Conservation (phyloP, 306 rosid species). For the Oemleria cerasiformis region DNA sequence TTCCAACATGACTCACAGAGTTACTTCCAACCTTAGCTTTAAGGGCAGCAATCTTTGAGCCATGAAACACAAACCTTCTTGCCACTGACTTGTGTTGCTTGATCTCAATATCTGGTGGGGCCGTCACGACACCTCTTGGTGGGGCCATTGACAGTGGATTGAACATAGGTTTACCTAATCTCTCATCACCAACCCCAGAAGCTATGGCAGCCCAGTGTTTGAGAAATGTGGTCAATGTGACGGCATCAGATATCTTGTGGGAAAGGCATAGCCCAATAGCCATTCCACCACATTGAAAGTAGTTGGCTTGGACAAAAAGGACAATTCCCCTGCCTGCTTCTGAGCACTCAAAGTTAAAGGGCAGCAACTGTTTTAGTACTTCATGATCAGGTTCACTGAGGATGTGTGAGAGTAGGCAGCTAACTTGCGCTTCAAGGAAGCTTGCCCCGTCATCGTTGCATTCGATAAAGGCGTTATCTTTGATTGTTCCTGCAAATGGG, state of each 20-base stretch:
- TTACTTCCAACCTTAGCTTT: slow-evolving; percentile 3
- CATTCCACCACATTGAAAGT: slow-evolving; percentile 41
- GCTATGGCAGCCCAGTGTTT: slow-evolving; percentile 24
- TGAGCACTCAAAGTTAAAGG: neutral
- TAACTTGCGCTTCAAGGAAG: slow-evolving; percentile 29
- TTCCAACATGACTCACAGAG: slow-evolving; percentile 3
- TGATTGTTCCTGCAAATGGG: slow-evolving; percentile 43
- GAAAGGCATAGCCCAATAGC: slow-evolving; percentile 24
- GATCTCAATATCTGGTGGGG: neutral
- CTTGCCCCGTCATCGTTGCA: slow-evolving; percentile 33
- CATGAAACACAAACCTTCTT: slow-evolving; percentile 32
- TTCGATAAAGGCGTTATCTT: slow-evolving; percentile 15
- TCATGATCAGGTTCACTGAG: slow-evolving; percentile 28
- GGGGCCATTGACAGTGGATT: slow-evolving; percentile 14
- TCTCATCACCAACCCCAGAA: slow-evolving; percentile 6
- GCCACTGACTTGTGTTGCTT: neutral
- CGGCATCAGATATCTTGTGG: slow-evolving; percentile 42
- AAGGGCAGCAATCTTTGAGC: slow-evolving; percentile 24
- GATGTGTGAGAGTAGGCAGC: slow-evolving; percentile 16
- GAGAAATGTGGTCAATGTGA: slow-evolving; percentile 25
- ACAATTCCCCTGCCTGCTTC: slow-evolving; percentile 3
- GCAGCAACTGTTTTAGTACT: slow-evolving; percentile 10
- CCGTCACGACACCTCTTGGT: neutral
- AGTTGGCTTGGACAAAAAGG: slow-evolving; percentile 30
- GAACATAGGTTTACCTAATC: neutral